Evolutionary conservation across 2,329 filamentous ascomycete genomes (phyloP).

Genomic region (Fusarium sp.): DNA sequence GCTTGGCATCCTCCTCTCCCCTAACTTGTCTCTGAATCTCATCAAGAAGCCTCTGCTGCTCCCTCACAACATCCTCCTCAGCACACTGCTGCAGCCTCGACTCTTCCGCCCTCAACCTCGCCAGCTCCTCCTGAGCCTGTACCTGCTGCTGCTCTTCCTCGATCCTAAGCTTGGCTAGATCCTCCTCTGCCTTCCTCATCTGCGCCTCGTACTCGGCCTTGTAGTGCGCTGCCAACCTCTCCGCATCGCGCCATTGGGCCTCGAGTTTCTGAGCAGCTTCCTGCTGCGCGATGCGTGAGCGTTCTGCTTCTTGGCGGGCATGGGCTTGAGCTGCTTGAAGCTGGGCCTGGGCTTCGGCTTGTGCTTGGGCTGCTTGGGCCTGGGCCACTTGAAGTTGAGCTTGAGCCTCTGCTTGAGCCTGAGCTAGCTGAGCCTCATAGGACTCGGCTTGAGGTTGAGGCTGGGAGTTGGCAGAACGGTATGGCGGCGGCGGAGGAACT

Average conservation of each 20-base stretch:
- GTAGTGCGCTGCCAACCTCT: slow-evolving; percentile 42
- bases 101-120: slow-evolving; percentile 21
- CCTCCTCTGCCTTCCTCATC: slow-evolving; percentile 23
- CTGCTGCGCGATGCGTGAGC: not conserved
- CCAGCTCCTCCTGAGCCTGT: slow-evolving; percentile 7
- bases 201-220: slow-evolving; percentile 36
- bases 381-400: not conserved
- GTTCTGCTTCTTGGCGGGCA: slow-evolving; percentile 5
- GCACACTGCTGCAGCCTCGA: slow-evolving; percentile 13
- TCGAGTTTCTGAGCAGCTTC: slow-evolving; percentile 26
- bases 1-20: slow-evolving; percentile 1
- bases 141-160: slow-evolving; percentile 19
- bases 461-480: slow-evolving; percentile 11
- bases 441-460: not conserved
- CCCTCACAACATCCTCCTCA: slow-evolving; percentile 27
- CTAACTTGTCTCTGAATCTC: slow-evolving; percentile 31
- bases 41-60: slow-evolving; percentile 34
- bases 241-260: slow-evolving; percentile 40
- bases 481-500: slow-evolving; percentile 12
- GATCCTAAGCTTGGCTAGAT: slow-evolving; percentile 22
- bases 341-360: not conserved
- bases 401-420: slow-evolving; percentile 8
- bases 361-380: slow-evolving; percentile 5
- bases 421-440: not conserved
- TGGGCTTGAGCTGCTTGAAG: not conserved